Evolutionary conservation across 208 protist species (phyloP).

Genomic region (Trichomonas vaginalis): DNA sequence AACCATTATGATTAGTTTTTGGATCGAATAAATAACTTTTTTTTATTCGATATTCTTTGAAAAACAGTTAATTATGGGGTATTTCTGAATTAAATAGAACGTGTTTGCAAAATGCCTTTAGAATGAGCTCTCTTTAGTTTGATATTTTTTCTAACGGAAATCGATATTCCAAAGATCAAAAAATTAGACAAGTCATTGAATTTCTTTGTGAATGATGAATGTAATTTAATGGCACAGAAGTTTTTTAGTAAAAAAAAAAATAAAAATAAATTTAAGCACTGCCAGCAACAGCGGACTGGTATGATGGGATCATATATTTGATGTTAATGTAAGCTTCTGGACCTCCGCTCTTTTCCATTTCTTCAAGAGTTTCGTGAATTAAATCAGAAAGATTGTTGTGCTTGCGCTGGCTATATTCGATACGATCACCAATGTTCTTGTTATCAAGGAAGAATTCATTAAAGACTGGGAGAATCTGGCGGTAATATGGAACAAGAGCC

Average conservation of each 20-base stretch:
- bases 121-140: no score
- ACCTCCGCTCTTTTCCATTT: conserved; percentile 59
- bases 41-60: no score
- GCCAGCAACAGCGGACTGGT: conserved; percentile 36
- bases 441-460: conserved; percentile 86
- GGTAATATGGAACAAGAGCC: conserved; percentile 89
- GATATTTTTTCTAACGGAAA: no score
- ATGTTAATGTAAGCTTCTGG: conserved; percentile 66
- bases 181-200: no score
- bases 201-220: no score
- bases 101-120: no score
- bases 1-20: no score
- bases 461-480: conserved; percentile 90
- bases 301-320: conserved; percentile 68
- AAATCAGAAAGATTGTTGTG: conserved; percentile 65
- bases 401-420: conserved; percentile 76
- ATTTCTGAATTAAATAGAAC: no score
- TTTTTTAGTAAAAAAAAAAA: neutral
- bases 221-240: no score
- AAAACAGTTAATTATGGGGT: no score
- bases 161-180: no score
- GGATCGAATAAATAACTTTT: no score
- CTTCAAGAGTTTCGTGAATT: conserved; percentile 85
- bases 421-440: conserved; percentile 61
- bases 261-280: neutral